Percentiles rank a stretch among this genome's conserved stretches.
Conservation (phyloP, 345 rosid species). For the Brassica carinata region DNA sequence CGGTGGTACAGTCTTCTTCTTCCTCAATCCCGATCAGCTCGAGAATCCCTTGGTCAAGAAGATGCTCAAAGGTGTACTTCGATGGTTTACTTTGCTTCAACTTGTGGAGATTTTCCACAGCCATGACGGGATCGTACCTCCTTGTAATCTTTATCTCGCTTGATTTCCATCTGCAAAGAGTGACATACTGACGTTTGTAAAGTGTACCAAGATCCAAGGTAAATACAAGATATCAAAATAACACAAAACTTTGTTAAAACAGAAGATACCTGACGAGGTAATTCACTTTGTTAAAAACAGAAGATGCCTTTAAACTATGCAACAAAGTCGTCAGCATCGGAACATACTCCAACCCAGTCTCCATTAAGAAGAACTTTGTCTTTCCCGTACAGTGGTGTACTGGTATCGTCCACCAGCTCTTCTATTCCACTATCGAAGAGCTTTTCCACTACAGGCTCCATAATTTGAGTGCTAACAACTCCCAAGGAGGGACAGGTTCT, state of each 20-base stretch:
- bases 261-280: conserved; percentile 65
- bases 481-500: conserved; percentile 79
- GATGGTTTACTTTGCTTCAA: conserved; percentile 54
- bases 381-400: conserved; percentile 49
- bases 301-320: not conserved
- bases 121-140: conserved; percentile 87
- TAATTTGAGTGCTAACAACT: conserved; percentile 59
- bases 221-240: conserved; percentile 20
- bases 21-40: conserved; percentile 86
- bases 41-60: conserved; percentile 69
- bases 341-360: conserved; percentile 84
- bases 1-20: conserved; percentile 80
- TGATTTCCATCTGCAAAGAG: conserved; percentile 74
- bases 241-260: not conserved
- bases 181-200: not conserved
- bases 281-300: conserved; percentile 33
- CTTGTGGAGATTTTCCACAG: conserved; percentile 64
- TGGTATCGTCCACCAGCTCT: conserved; percentile 55
- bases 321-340: conserved; percentile 60
- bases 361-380: conserved; percentile 80
- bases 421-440: conserved; percentile 71
- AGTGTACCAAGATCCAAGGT: not conserved
- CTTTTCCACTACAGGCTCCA: conserved; percentile 50
- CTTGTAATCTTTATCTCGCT: conserved; percentile 60
- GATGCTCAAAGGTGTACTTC: conserved; percentile 50